These are phyloP conservation scores for Nakaseomyces delphensis DNA, from an alignment of 1,139 yeast genomes.

Conservation along the genomic window DNA sequence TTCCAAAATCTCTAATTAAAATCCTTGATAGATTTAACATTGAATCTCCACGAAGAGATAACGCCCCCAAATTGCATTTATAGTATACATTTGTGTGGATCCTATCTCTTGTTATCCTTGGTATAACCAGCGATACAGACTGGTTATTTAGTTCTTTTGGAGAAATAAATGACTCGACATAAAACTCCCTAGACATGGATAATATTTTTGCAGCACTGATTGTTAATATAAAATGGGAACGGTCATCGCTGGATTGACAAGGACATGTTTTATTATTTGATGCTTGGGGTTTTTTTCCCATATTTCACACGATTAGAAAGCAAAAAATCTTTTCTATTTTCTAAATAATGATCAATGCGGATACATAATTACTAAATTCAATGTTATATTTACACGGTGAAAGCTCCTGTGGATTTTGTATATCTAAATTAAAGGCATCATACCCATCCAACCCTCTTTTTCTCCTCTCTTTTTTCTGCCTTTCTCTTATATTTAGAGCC, in stretches of 20 bases:
- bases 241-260: background rate
- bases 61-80: slow-evolving; percentile 21
- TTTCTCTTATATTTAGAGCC: slow-evolving; percentile 53
- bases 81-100: slow-evolving; percentile 28
- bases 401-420: no score
- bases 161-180: slow-evolving; percentile 26
- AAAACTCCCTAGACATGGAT: slow-evolving; percentile 26
- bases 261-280: no score
- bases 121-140: slow-evolving; percentile 30
- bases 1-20: slow-evolving; percentile 24
- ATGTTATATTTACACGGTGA: background rate
- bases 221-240: no score
- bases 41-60: slow-evolving; percentile 26
- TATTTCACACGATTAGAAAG: no score
- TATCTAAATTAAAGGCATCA: background rate
- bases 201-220: no score
- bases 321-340: no score
- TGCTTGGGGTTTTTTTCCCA: no score
- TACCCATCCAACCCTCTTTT: slow-evolving; percentile 21
- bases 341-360: background rate
- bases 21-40: slow-evolving; percentile 18
- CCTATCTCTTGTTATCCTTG: slow-evolving; percentile 27
- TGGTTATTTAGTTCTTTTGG: slow-evolving; percentile 27
- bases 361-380: slow-evolving; percentile 2
- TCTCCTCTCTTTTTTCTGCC: slow-evolving; percentile 41